These are phyloP conservation scores for Penicillium riverlandense DNA, from an alignment of 495 filamentous ascomycete species.

Conservation along the genomic window DNA sequence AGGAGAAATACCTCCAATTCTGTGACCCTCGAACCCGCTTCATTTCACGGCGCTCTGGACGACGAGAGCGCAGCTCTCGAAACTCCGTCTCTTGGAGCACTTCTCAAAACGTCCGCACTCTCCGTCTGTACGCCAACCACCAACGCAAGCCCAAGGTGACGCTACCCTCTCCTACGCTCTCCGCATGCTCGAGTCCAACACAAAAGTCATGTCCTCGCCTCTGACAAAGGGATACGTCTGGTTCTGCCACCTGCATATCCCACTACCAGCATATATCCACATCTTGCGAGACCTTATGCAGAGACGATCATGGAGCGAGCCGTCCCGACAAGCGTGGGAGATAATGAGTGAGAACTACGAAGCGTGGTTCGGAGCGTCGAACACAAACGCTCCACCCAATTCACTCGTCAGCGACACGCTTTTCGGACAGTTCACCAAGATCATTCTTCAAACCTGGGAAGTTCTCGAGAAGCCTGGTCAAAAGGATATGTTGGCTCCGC, in stretches of 20 bases:
- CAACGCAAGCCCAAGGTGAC: constrained; percentile 28
- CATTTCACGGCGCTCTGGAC: constrained; percentile 48
- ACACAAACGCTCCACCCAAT: background rate
- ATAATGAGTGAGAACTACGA: constrained; percentile 45
- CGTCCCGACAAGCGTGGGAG: constrained; percentile 36
- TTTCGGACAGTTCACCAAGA: constrained; percentile 32
- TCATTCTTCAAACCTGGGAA: constrained; percentile 44
- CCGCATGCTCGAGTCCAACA: constrained; percentile 39
- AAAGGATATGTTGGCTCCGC: constrained; percentile 13
- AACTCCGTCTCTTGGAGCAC: constrained; percentile 37
- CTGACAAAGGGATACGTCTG: constrained; percentile 39
- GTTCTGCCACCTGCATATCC: constrained; percentile 41
- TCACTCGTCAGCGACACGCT: constrained; percentile 18
- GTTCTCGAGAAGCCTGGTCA: constrained; percentile 14
- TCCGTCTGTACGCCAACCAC: background rate
- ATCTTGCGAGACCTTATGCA: constrained; percentile 37
- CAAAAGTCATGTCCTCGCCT: constrained; percentile 40
- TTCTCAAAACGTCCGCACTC: constrained; percentile 23
- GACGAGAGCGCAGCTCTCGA: constrained; percentile 36
- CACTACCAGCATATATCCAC: constrained; percentile 45
- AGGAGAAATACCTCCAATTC: constrained; percentile 38
- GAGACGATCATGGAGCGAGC: constrained; percentile 20
- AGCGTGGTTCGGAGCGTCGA: constrained; percentile 19
- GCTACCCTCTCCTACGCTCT: constrained; percentile 32
- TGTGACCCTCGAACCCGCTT: constrained; percentile 44